A percentile compares a stretch with the other conserved stretches of the same genome.
Conservation (phyloP, 345 rosid genomes). For the Anacardium occidentale region DNA sequence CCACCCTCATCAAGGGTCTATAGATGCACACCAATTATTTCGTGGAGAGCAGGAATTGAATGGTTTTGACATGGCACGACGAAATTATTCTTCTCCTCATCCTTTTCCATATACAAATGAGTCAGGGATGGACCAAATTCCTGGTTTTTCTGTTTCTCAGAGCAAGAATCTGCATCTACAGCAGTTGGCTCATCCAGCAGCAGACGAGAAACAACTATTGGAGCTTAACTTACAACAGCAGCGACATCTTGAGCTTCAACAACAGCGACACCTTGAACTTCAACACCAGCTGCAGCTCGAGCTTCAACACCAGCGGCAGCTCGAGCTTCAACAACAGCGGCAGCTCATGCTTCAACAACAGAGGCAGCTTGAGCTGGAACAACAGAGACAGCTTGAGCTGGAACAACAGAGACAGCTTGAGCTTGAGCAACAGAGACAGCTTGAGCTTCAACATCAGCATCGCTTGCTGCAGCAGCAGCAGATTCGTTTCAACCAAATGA, state of each 20-base stretch:
- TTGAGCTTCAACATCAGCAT: constrained; percentile 33
- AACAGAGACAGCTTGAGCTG: constrained; percentile 14
- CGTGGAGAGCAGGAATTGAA: constrained; percentile 36
- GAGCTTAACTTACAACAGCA: constrained; percentile 41
- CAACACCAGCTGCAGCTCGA: constrained; percentile 33
- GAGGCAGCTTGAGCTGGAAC: constrained; percentile 27
- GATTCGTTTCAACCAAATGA: constrained; percentile 27
- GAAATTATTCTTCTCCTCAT: constrained; percentile 26
- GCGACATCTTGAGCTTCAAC: constrained; percentile 28
- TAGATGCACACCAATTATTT: constrained; percentile 35
- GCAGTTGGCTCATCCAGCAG: constrained; percentile 23
- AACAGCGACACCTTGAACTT: constrained; percentile 11
- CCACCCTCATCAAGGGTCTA: constrained; percentile 29
- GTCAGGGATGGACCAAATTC: constrained; percentile 29
- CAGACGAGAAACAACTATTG: constrained; percentile 37
- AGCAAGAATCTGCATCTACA: constrained; percentile 22
- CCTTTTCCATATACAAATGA: constrained; percentile 29
- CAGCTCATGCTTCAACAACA: constrained; percentile 17
- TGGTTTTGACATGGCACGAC: constrained; percentile 33
- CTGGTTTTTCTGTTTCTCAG: constrained; percentile 18
- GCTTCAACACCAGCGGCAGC: constrained; percentile 36
- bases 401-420: constrained; percentile 17
- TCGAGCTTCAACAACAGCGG: constrained; percentile 35
- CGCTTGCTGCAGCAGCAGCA: constrained; percentile 37
- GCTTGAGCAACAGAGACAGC: constrained; percentile 20